Base-by-base conservation (phyloP, 352 stramenopile genomes). In the Paralagenidium karlingii region DNA sequence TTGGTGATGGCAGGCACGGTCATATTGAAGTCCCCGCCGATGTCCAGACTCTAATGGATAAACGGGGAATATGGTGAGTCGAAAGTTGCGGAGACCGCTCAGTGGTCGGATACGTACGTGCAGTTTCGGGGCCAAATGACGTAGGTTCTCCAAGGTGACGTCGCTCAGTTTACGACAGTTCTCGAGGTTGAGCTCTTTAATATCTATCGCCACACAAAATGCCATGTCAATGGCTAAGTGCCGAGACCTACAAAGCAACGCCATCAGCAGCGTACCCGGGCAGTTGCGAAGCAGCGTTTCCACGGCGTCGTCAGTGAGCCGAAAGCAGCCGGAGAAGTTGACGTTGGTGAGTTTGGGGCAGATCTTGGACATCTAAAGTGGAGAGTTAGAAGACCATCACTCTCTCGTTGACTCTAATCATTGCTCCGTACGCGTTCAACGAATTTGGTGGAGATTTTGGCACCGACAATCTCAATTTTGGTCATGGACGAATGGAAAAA, bases 11-110 rank as follows among this genome's bases (percentile, higher is more conserved):
- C 80, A 9, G 54, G 33, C 44, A 94, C 66, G 22, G 78, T 91
- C 80, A 94, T 94, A 54, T 94, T 94, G 46, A 90, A 91, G 51
- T 91, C 82, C 6, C 80, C 80, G 11, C 80, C 73, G 3, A 94
- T 39, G 33, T 94, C 80, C 39, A 94, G 74, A 48, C 75, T 82
- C 75, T 93, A 33, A 4, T 36, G 7, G 3, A 7, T 8, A 8
- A 22, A 3, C 22, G n/a, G n/a, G n/a, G n/a, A n/a, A 36, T 7
- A 22, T 8, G 3, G 19, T 36, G 3, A 36, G 19, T 20, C 16
- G 19, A 36, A 20, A 36, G 8, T 8, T 3, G 3, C 7, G 22
- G 8, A 36, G 30, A 36, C 7, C 3, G 7, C 19, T 7, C 19
- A 41, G 34, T n/a, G n/a, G n/a, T 25, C 3, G 13, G 3, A 1